Base-by-base conservation (phyloP, 2,329 filamentous ascomycete species). In the Ophiocordyceps camponoti-saundersi region DNA sequence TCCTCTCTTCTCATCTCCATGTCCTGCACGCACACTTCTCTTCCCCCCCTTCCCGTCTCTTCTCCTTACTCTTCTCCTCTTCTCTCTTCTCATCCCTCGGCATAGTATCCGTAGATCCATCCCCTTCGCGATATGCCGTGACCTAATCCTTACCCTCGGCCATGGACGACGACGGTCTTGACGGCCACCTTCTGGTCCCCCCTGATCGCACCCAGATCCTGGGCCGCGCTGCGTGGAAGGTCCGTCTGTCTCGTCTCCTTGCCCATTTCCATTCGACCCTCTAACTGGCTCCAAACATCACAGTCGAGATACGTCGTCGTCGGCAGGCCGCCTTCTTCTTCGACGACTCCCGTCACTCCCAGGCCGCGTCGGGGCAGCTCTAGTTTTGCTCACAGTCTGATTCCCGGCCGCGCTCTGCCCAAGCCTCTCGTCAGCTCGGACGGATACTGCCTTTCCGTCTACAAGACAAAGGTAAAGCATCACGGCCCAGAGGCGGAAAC, bases 241-340 rank as follows among this genome's bases (percentile, higher is more conserved):
- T 73, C 55, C 46, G 64, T 30, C 46, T 29, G n/a, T 43, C 49
- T 43, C 46, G 64, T 30, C 46, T 29, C 20, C 42, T 50, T 43
- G 51, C 49, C 45, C 49, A 47, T 51, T 49, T 56, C 42, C 56
- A 32, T 13, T 15, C 10, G 39, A 48, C 49, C 42, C 29, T 44
- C n/a, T 32, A 42, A 42, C 41, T n/a, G 10, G 20, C 6, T 8
- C 10, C 10, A 32, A n/a, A 26, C 23, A 20, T 13, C 7, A 23
- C 44, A 80, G 77, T 55, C 70, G 56, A 76, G 78, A 60, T 79
- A 76, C 59, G 69, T 81, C 44, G 66, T 77, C 48, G 64, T 80
- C 48, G 75, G 75, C 47, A 57, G 57, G 47, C 59, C 59, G 47
- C 53, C 49, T 48, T 52, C 61, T 48, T 51, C 60, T 29, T 50